Conservation (phyloP, 805 yeast genomes). For the Saccharomycopsis malanga region DNA sequence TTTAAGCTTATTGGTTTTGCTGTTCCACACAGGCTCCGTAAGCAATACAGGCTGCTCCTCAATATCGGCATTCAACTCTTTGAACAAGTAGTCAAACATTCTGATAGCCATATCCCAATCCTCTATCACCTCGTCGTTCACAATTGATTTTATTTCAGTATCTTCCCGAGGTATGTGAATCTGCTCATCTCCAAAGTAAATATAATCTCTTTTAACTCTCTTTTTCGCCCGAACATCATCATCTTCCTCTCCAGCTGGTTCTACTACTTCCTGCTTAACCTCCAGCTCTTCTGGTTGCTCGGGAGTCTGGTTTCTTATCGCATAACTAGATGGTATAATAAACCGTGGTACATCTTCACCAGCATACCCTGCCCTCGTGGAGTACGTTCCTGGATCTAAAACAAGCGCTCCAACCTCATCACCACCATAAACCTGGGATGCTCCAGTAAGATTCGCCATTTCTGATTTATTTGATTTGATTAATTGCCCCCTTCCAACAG, state of each 20-base stretch:
- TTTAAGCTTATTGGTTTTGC: conserved; percentile 55
- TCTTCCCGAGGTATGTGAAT: conserved; percentile 46
- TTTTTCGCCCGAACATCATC: conserved; percentile 4
- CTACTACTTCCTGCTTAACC: conserved; percentile 8
- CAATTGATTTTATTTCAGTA: conserved; percentile 47
- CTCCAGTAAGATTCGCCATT: background rate
- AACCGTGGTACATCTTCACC: conserved; percentile 85
- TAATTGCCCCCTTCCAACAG: too few species aligned
- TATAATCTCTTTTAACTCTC: conserved; percentile 23
- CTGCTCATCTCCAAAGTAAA: conserved; percentile 34
- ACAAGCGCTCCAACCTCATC: conserved; percentile 88
- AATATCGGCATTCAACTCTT: conserved; percentile 44
- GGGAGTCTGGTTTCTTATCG: conserved; percentile 24
- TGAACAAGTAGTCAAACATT: conserved; percentile 60
- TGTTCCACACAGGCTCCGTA: conserved; percentile 86
- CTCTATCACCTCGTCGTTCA: conserved; percentile 52
- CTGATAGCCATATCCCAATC: conserved; percentile 87
- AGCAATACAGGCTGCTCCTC: conserved; percentile 68
- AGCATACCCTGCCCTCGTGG: conserved; percentile 83
- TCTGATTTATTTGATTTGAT: background rate
- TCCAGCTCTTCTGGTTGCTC: background rate
- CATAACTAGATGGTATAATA: conserved; percentile 66
- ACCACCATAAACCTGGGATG: conserved; percentile 36
- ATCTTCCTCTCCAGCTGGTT: conserved; percentile 13
- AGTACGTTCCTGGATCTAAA: conserved; percentile 81